Percentiles rank a stretch among this genome's conserved stretches.
Conservation (phyloP, 2,329 filamentous ascomycete species). For the Rosellinia necatrix region DNA sequence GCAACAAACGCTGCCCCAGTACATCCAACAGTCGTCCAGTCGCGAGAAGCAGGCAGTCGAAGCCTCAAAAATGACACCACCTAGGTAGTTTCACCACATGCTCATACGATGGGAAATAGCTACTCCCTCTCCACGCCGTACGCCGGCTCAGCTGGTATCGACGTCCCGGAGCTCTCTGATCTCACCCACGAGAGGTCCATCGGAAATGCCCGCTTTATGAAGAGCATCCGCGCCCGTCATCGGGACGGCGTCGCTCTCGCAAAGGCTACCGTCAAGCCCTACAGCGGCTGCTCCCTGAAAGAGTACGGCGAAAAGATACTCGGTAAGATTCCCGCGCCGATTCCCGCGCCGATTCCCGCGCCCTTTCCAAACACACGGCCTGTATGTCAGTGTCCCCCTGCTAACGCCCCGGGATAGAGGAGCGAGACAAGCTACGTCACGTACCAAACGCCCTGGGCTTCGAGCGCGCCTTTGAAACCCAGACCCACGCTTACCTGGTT, state of each 20-base stretch:
- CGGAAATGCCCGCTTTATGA: conserved; percentile 93
- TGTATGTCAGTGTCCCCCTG: neutral
- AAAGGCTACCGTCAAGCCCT: conserved; percentile 94
- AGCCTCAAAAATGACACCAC: conserved; percentile 22
- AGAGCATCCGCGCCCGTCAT: conserved; percentile 88
- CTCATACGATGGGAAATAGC: conserved; percentile 81
- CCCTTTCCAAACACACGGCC: neutral
- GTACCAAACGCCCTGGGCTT: conserved; percentile 92
- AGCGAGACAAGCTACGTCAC: conserved; percentile 77
- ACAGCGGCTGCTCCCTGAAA: conserved; percentile 77
- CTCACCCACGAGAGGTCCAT: conserved; percentile 90
- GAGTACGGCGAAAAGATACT: conserved; percentile 78
- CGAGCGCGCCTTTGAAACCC: conserved; percentile 88
- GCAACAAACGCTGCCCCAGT: neutral
- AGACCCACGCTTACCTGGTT: conserved; percentile 88
- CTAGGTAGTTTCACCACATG: conserved; percentile 34
- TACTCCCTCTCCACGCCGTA: conserved; percentile 93
- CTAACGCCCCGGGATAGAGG: conserved; percentile 56
- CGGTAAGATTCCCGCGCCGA: conserved; percentile 54
- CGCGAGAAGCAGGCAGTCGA: neutral
- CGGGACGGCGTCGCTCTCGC: conserved; percentile 90
- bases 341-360: neutral
- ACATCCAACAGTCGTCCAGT: neutral
- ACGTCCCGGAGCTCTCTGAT: conserved; percentile 89
- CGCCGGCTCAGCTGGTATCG: conserved; percentile 89